These are phyloP conservation scores for Phytopythium vexans DNA, from an alignment of 352 stramenopile genomes.

Conservation along the genomic window DNA sequence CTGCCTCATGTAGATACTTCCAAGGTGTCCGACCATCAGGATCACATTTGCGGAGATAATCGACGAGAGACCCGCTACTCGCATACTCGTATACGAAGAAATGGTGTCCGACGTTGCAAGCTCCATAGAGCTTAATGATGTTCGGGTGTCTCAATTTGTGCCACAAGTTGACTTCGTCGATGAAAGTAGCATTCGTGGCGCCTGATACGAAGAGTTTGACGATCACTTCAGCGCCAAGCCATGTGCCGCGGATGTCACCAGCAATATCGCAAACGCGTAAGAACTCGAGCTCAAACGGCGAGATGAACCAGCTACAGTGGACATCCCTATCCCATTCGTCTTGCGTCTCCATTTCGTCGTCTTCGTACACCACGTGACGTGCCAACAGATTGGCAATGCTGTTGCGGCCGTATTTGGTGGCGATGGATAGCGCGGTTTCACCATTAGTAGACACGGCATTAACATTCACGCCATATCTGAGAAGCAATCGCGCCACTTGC, in stretches of 20 bases:
- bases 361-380: too few relatives aligned
- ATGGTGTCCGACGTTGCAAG: not conserved
- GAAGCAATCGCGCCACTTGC: too few relatives aligned
- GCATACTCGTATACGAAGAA: slow-evolving; percentile 11
- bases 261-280: not conserved
- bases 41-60: not conserved
- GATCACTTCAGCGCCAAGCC: not conserved
- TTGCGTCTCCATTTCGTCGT: too few relatives aligned
- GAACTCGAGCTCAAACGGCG: slow-evolving; percentile 1
- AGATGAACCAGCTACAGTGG: slow-evolving; percentile 1
- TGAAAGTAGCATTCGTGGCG: not conserved
- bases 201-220: not conserved
- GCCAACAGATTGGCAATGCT: too few relatives aligned
- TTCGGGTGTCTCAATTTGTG: slow-evolving; percentile 5
- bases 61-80: not conserved
- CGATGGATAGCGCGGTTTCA: too few relatives aligned
- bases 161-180: not conserved
- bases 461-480: too few relatives aligned
- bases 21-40: not conserved
- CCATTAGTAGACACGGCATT: too few relatives aligned
- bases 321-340: too few relatives aligned
- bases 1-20: not conserved
- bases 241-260: not conserved
- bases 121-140: slow-evolving; percentile 6
- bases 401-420: too few relatives aligned